Conservation (phyloP, 306 rosid species). For the Vigna reflexopilosa region DNA sequence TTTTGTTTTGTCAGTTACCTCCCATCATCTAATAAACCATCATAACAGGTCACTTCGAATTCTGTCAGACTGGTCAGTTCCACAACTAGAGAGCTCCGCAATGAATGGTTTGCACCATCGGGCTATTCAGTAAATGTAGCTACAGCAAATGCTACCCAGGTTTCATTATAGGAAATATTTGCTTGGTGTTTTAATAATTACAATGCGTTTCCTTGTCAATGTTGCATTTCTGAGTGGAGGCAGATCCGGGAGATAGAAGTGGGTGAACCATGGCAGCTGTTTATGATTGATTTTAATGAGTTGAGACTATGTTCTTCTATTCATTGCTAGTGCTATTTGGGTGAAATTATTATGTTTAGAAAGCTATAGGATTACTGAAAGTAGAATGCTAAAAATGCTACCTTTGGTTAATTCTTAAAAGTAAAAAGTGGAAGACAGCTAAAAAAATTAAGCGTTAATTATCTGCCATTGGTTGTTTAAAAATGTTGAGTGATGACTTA, state of each 20-base stretch:
- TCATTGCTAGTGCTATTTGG: too few relatives aligned
- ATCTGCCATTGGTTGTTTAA: too few relatives aligned
- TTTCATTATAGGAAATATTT: conserved; percentile 43
- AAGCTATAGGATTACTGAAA: too few relatives aligned
- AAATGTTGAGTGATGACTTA: too few relatives aligned
- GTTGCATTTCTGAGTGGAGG: conserved; percentile 24
- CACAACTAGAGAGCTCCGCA: conserved; percentile 72
- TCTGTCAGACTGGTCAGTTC: conserved; percentile 89
- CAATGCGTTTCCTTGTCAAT: neutral
- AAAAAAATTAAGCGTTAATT: too few relatives aligned
- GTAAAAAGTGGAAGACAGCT: too few relatives aligned
- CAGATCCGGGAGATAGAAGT: neutral
- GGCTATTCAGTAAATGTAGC: conserved; percentile 91
- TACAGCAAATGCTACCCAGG: conserved; percentile 98
- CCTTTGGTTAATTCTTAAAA: too few relatives aligned
- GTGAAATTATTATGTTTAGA: too few relatives aligned
- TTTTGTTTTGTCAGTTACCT: conserved; percentile 1
- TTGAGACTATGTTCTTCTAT: too few relatives aligned
- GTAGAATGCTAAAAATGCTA: too few relatives aligned
- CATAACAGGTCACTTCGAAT: conserved; percentile 77
- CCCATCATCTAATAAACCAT: conserved; percentile 39
- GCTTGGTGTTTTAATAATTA: neutral
- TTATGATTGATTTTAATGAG: too few relatives aligned
- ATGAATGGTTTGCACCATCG: conserved; percentile 87
- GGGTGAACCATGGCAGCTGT: too few relatives aligned